phyloP scores from a whole-genome alignment of 1,139 yeast species.

The Candida tropicalis region DNA sequence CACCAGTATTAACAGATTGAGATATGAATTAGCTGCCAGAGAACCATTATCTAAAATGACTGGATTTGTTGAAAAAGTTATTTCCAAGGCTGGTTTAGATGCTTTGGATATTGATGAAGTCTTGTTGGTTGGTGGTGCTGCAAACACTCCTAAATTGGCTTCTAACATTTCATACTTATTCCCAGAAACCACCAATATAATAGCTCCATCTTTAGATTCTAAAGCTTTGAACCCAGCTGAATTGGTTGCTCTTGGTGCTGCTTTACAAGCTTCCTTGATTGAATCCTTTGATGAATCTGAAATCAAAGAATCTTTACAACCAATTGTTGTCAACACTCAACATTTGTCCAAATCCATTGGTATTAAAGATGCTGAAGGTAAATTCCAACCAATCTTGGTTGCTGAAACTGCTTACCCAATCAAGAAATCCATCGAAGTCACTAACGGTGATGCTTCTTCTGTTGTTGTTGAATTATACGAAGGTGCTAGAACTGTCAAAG shows the following conservation, averaged over 20 bases:
- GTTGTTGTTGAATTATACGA: slow-evolving; percentile 77
- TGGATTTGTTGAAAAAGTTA: slow-evolving; percentile 71
- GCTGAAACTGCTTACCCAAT: slow-evolving; percentile 92
- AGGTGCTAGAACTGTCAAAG: slow-evolving; percentile 80
- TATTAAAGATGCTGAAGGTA: slow-evolving; percentile 70
- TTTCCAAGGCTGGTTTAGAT: slow-evolving; percentile 83
- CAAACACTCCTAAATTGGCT: slow-evolving; percentile 91
- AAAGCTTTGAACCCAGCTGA: slow-evolving; percentile 90
- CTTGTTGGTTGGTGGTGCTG: slow-evolving; percentile 89
- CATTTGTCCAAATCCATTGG: slow-evolving; percentile 88
- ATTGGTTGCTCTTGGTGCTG: slow-evolving; percentile 92
- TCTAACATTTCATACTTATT: slow-evolving; percentile 70
- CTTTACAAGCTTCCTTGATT: slow-evolving; percentile 90
- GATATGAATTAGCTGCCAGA: slow-evolving; percentile 89
- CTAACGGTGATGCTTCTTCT: slow-evolving; percentile 62
- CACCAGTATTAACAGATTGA: slow-evolving; percentile 88
- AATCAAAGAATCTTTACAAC: slow-evolving; percentile 80
- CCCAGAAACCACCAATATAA: slow-evolving; percentile 76
- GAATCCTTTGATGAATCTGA: slow-evolving; percentile 86
- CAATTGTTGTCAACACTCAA: slow-evolving; percentile 86
- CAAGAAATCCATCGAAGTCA: slow-evolving; percentile 70
- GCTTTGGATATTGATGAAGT: slow-evolving; percentile 89
- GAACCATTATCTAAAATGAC: slow-evolving; percentile 75
- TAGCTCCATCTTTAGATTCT: slow-evolving; percentile 76
- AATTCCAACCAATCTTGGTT: slow-evolving; percentile 72